These are phyloP conservation scores for Luffa aegyptiaca DNA, from an alignment of 306 rosid genomes.

Conservation along the genomic window DNA sequence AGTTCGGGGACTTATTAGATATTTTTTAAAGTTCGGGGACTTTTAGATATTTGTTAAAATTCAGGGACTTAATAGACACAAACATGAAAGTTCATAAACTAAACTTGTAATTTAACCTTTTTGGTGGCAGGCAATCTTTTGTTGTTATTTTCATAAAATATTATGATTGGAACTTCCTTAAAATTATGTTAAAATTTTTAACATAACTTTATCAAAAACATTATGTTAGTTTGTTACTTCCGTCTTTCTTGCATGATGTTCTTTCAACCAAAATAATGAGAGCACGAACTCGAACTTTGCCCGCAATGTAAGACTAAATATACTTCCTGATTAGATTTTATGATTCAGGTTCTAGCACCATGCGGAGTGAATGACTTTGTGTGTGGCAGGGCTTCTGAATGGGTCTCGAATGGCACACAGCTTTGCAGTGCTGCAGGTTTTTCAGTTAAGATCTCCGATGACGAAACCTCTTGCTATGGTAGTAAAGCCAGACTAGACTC, in stretches of 20 bases:
- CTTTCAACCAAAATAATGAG: neutral
- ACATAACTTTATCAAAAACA: too few relatives aligned
- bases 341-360: conserved; percentile 73
- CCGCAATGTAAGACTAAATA: neutral
- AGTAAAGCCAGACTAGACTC: conserved; percentile 64
- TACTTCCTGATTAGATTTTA: conserved; percentile 22
- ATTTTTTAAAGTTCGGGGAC: too few relatives aligned
- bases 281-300: neutral
- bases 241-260: neutral
- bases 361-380: conserved; percentile 94
- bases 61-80: too few relatives aligned
- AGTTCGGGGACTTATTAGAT: too few relatives aligned
- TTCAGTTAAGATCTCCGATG: conserved; percentile 31
- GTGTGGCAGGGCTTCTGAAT: conserved; percentile 89
- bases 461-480: conserved; percentile 64
- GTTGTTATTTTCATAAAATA: neutral
- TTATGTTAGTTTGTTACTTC: neutral
- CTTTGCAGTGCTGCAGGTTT: conserved; percentile 88
- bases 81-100: too few relatives aligned
- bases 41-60: too few relatives aligned
- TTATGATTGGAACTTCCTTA: neutral
- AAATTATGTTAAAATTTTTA: neutral
- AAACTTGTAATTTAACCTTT: too few relatives aligned
- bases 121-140: neutral
- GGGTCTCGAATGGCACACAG: conserved; percentile 90